A percentile compares a stretch with the other conserved stretches of the same genome.
Evolutionary conservation across 2,329 filamentous ascomycete genomes (phyloP).

Genomic region (Saccharata proteae): DNA sequence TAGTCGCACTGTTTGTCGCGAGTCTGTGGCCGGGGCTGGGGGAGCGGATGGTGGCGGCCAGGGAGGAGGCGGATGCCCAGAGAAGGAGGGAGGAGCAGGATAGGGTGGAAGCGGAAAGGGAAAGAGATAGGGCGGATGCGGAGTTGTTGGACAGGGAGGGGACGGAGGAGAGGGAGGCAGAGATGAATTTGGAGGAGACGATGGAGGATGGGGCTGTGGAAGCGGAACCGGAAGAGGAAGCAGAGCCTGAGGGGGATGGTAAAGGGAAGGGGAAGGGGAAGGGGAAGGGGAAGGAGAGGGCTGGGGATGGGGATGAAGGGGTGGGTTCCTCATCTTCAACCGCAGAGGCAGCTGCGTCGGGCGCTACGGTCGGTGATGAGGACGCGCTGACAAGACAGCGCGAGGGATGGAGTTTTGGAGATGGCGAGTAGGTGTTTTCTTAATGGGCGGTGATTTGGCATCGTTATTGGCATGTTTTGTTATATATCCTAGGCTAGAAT

Average conservation of each 20-base stretch:
- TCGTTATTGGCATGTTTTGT: too few species aligned
- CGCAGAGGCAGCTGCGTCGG: background rate
- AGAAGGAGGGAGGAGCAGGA: slow-evolving; percentile 6
- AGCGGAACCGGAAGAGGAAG: background rate
- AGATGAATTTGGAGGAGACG: slow-evolving; percentile 1
- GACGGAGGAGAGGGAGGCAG: slow-evolving; percentile 1
- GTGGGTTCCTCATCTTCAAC: slow-evolving; percentile 1
- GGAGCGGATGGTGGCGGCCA: slow-evolving; percentile 46
- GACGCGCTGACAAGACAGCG: slow-evolving; percentile 1
- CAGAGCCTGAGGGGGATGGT: background rate
- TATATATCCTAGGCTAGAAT: too few species aligned
- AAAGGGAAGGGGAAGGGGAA: background rate
- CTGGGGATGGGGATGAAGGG: slow-evolving; percentile 1
- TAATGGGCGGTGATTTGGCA: too few species aligned
- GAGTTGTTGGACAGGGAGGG: background rate
- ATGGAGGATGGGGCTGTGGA: background rate
- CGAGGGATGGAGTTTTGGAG: slow-evolving; percentile 3
- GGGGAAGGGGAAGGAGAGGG: slow-evolving; percentile 7
- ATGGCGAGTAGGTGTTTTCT: slow-evolving; percentile 1
- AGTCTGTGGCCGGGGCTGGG: slow-evolving; percentile 51
- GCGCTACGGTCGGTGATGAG: background rate
- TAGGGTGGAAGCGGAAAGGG: slow-evolving; percentile 1
- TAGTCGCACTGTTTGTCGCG: slow-evolving; percentile 49
- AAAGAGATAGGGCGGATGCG: background rate
- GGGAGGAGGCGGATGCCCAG: slow-evolving; percentile 32